A percentile compares a stretch with the other conserved stretches of the same genome.
These are phyloP conservation scores for Lactarius pseudohatsudake DNA, from an alignment of 768 basidiomycete genomes.

Conservation along the genomic window DNA sequence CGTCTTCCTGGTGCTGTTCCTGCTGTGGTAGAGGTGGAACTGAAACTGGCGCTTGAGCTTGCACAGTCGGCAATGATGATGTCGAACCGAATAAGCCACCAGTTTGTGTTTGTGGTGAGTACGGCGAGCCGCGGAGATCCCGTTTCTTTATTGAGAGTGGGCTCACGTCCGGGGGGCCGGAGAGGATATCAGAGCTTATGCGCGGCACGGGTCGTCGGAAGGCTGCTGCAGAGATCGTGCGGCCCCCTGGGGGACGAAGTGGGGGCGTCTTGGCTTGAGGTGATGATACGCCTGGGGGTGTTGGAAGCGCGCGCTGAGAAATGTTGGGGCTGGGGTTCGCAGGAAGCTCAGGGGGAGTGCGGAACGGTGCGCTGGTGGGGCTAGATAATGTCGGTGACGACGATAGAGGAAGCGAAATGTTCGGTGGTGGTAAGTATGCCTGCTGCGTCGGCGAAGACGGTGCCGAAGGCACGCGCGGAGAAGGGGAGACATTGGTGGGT, in stretches of 20 bases:
- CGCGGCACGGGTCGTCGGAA: conserved; percentile 57
- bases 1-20: conserved; percentile 39
- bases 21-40: conserved; percentile 24
- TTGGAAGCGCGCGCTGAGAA: conserved; percentile 28
- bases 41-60: conserved; percentile 18
- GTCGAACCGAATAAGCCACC: conserved; percentile 4
- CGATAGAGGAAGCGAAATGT: conserved; percentile 17
- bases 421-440: conserved; percentile 16
- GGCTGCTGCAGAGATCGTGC: conserved; percentile 75
- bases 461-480: background rate
- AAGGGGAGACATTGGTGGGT: background rate
- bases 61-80: conserved; percentile 10
- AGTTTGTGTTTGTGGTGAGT: conserved; percentile 27
- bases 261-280: conserved; percentile 36
- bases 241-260: conserved; percentile 36
- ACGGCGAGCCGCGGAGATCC: conserved; percentile 47
- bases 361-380: conserved; percentile 36
- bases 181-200: conserved; percentile 32
- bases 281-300: conserved; percentile 32
- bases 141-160: conserved; percentile 53
- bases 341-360: conserved; percentile 51
- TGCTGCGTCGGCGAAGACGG: conserved; percentile 20
- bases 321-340: conserved; percentile 30
- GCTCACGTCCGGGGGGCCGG: conserved; percentile 40
- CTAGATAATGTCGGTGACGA: conserved; percentile 30